Evolutionary conservation across 2,329 filamentous ascomycete species (phyloP), one percentile per base, ranked within the genome.

Genomic region (Penicillium olsonii): DNA sequence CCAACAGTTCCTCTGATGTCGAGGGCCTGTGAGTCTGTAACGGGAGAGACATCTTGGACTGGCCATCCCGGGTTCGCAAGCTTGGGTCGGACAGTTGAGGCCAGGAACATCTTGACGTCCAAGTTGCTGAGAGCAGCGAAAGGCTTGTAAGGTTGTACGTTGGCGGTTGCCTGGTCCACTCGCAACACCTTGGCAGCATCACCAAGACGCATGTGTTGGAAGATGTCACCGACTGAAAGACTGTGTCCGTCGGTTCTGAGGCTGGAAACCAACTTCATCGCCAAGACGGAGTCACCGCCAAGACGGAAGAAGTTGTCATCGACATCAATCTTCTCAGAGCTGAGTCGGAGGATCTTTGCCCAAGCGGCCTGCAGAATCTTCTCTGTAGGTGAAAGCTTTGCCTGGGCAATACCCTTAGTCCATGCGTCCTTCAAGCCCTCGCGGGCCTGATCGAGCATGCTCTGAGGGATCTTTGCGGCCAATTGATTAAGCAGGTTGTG

Each of bases 271-370:
- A 82, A 61, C 37, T 74, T 77, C 80, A 85, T 86, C 2, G 81
- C 81, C 1, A 75, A 68, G 20, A 84, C 80, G 0, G 82, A 84
- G 65, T 84, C 81, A 17, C 82, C 82, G 1, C 82, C 82, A 0
- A 84, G 73, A 3, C 76, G 74, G 73, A 85, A 84, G 67, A 85
- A 84, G 66, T 78, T 82, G 57, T 84, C 78, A 10, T 82, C 76
- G 1, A 78, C 66, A 1, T 77, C 73, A 15, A 84, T 80, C 1
- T 76, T 68, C 2, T 77, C 60, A 0, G 48, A 39, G 2, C n/a
- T 27, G 4, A 68, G 37, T 12, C 56, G 45, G 14, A 68, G 58
- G 6, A 68, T 61, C 8, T 57, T 57, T 2, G 66, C 63, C 65
- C 66, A 68, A 6, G 63, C 50, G n/a, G 56, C 49, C n/a, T 52